Evolutionary conservation across 2,329 filamentous ascomycete genomes (phyloP), one percentile per base, ranked within the genome.

Genomic region (Aureobasidium musti): DNA sequence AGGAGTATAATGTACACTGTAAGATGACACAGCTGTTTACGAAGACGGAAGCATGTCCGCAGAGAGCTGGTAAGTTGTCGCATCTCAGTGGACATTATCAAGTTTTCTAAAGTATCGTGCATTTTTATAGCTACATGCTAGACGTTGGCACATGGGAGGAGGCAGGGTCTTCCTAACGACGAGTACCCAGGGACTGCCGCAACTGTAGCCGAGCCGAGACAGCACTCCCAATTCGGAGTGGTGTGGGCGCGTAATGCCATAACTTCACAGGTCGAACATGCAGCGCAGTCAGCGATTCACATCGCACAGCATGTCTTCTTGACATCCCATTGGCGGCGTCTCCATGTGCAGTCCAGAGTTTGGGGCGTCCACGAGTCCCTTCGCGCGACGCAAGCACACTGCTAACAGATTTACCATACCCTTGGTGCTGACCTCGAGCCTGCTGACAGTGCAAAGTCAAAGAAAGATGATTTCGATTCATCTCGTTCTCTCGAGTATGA

Each of bases 261-360:
- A 45, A 64, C 49, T 23, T 64, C 61, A 64, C 61, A 64, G 61
- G 61, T 64, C 37, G 19, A 64, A 21, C 26, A 45, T 54, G 61
- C 61, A 64, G 33, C 26, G n/a, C 37, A 53, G 35, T 54, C 37
- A 54, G 35, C 49, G 61, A 33, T 54, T 54, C 61, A 64, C 47
- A 64, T 54, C 54, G 61, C 61, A 64, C 37, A 53, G 49, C 61
- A 54, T 45, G 49, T 30, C n/a, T 64, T 26, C 30, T 54, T 45
- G 33, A 63, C 11, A 17, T 54, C n/a, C 26, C 17, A 64, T 64
- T 64, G 61, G 61, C 5, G 26, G 33, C 28, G 19, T 23, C 21
- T 45, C 17, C 37, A 64, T 64, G 41, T 49, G 39, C 49, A 35
- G 26, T 49, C 35, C 47, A 43, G 49, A 37, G 19, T n/a, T 26